Evolutionary conservation across 306 rosid genomes (phyloP).

Genomic region (Corylus avellana): DNA sequence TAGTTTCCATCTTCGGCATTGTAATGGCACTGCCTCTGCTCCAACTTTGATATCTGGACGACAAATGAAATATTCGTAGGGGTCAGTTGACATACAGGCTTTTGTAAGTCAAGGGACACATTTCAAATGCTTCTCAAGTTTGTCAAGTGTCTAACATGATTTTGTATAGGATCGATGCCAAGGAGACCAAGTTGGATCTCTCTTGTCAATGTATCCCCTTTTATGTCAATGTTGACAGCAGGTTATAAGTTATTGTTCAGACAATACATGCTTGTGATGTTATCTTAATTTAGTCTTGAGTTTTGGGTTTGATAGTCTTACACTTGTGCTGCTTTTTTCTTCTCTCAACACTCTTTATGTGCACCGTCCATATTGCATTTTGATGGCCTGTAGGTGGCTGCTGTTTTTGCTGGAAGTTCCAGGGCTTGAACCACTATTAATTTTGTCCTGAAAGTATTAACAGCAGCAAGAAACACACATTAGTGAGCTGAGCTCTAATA

Average conservation of each 20-base stretch:
- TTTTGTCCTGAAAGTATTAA: background rate
- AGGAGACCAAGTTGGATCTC: conserved; percentile 42
- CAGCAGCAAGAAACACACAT: background rate
- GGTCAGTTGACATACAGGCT: conserved; percentile 16
- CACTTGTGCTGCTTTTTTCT: background rate
- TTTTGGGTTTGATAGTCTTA: conserved; percentile 26
- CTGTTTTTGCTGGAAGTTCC: background rate
- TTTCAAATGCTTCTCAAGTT: conserved; percentile 42
- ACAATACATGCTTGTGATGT: conserved; percentile 33
- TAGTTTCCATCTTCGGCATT: conserved; percentile 82
- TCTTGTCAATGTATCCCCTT: conserved; percentile 40
- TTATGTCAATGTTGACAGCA: conserved; percentile 47
- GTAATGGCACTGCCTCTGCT: conserved; percentile 95
- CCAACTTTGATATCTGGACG: conserved; percentile 60
- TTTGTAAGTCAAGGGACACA: conserved; percentile 36
- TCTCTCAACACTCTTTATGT: background rate
- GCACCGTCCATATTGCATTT: background rate
- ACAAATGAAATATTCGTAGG: conserved; percentile 20
- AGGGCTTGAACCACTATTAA: background rate
- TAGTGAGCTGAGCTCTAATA: background rate
- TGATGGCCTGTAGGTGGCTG: background rate
- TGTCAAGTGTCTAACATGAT: conserved; percentile 47
- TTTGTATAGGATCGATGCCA: conserved; percentile 49
- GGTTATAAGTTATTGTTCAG: conserved; percentile 37
- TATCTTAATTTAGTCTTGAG: conserved; percentile 28